Percentiles rank a stretch among this genome's conserved stretches.
These are phyloP conservation scores for Pezicula carpinea DNA, from an alignment of 2,329 filamentous ascomycete species.

Conservation along the genomic window DNA sequence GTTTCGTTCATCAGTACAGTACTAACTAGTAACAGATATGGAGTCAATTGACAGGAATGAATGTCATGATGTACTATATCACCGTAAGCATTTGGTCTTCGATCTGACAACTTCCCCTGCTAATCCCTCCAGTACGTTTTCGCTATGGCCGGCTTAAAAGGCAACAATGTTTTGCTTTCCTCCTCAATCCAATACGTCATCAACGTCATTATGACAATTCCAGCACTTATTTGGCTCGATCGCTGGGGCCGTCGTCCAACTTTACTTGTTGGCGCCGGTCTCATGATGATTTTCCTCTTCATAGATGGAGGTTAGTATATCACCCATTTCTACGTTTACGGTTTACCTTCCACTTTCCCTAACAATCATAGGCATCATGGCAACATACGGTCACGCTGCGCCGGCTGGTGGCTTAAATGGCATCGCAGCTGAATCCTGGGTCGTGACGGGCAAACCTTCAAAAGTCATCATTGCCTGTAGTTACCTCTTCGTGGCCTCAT, in stretches of 20 bases:
- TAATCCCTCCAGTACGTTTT: conserved; percentile 50
- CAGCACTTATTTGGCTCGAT: conserved; percentile 71
- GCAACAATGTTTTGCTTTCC: conserved; percentile 55
- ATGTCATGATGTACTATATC: conserved; percentile 62
- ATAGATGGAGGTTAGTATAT: conserved; percentile 23
- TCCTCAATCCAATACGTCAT: conserved; percentile 73
- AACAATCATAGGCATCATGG: too few species aligned
- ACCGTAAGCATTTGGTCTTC: not conserved
- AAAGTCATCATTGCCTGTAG: conserved; percentile 61
- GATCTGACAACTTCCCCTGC: too few species aligned
- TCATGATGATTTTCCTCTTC: conserved; percentile 36
- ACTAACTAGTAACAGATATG: conserved; percentile 69
- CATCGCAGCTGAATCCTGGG: conserved; percentile 39
- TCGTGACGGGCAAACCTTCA: conserved; percentile 42
- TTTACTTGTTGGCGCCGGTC: conserved; percentile 52
- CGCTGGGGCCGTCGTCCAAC: conserved; percentile 68
- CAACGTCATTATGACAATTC: conserved; percentile 75
- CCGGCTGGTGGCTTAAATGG: conserved; percentile 38
- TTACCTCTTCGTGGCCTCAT: conserved; percentile 59
- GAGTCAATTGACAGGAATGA: conserved; percentile 74
- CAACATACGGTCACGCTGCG: conserved; percentile 29
- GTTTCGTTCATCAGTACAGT: not conserved
- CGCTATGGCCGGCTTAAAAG: conserved; percentile 60
- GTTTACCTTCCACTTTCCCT: too few species aligned
- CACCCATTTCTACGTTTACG: too few species aligned